Evolutionary conservation across 2,329 filamentous ascomycete species (phyloP), one percentile per base, ranked within the genome.

Genomic region (Arthrobotrys iridis): DNA sequence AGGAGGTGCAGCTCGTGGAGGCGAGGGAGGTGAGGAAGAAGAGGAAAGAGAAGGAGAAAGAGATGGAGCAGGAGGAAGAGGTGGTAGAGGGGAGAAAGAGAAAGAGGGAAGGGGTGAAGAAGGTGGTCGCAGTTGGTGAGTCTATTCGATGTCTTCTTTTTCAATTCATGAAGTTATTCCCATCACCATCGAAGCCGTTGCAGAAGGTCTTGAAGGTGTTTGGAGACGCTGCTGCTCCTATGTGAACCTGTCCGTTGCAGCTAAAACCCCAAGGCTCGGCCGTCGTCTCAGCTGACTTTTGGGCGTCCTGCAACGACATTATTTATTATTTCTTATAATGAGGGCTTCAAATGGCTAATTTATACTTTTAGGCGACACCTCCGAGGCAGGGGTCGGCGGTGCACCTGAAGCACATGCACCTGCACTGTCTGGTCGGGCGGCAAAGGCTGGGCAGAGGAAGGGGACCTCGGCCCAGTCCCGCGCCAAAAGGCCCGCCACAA

Each of bases 51-150:
- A 40, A 40, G 35, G 35, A n/a, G 35, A n/a, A 40, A n/a, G 35
- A n/a, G 35, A 40, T 46, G 15, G 40, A 62, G 28, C 26, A 33
- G 24, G 24, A 48, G 45, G 22, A 48, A 30, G 45, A 48, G 45
- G 45, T 28, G 18, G 46, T 33, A 26, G 2, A 50, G 46, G n/a
- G n/a, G n/a, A n/a, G n/a, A n/a, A n/a, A n/a, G n/a, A n/a, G 15
- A 22, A 4, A 11, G 3, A 11, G 28, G 26, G 13, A 26, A 28
- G 15, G 4, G 1, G 46, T 2, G 1, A 30, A 8, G 30, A 30
- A 55, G 50, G 50, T 30, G 30, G 50, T 55, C 50, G 50, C 50
- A 55, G 50, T 55, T 55, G 30, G 50, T 55, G 37, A 55, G 50
- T 55, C 15, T 37, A 37, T 43, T 18, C 40, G 7, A 15, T 20